Conservation (phyloP, 805 yeast species). For the Clavispora fructus region DNA sequence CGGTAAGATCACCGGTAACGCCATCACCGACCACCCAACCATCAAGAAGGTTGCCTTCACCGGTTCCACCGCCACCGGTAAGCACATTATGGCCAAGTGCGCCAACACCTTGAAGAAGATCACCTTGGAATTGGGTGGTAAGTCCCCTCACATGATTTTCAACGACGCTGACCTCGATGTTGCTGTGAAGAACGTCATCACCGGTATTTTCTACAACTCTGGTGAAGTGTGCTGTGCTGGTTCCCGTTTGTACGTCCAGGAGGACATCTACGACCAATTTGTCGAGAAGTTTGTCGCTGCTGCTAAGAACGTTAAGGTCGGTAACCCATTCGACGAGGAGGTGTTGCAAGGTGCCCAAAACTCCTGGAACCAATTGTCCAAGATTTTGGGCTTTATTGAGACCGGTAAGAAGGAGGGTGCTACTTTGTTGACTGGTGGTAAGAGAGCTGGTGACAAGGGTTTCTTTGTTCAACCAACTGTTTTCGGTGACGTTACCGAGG, state of each 20-base stretch:
- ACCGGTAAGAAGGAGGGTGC: constrained; percentile 84
- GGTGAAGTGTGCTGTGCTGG: constrained; percentile 98
- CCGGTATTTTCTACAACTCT: constrained; percentile 87
- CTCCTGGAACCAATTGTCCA: constrained; percentile 70
- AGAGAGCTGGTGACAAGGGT: constrained; percentile 46
- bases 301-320: constrained; percentile 54
- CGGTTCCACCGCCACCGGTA: constrained; percentile 91
- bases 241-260: constrained; percentile 86
- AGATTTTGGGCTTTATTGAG: constrained; percentile 71
- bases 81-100: constrained; percentile 77
- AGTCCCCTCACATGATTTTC: constrained; percentile 86
- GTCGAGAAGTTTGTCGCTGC: constrained; percentile 56
- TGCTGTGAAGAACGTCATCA: constrained; percentile 69
- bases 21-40: constrained; percentile 70
- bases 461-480: constrained; percentile 76
- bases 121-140: constrained; percentile 94
- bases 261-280: constrained; percentile 73
- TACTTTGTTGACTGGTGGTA: constrained; percentile 74
- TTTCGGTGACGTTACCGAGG: constrained; percentile 72
- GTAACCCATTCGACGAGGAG: constrained; percentile 77
- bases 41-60: constrained; percentile 92
- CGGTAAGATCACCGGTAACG: constrained; percentile 81
- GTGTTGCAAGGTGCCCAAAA: constrained; percentile 92
- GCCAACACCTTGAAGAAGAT: constrained; percentile 75
- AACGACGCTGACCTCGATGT: constrained; percentile 76